Conservation (phyloP, 345 rosid species). For the Pseudoturritis turrita region DNA sequence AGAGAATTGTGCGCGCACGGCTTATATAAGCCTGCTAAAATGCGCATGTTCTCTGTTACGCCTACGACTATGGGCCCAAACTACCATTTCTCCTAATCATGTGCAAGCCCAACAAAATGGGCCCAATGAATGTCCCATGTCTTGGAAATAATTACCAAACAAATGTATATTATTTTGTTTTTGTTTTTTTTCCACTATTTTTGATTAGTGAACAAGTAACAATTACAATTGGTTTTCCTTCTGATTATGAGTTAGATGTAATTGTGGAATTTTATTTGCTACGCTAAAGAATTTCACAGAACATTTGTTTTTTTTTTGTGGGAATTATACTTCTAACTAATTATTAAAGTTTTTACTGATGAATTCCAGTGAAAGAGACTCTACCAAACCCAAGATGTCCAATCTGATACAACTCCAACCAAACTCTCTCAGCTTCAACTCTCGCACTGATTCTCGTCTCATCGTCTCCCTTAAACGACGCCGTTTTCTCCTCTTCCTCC, state of each 20-base stretch:
- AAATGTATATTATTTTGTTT: too few relatives aligned
- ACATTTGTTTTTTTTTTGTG: background rate
- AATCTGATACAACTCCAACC: slow-evolving; percentile 67
- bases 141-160: too few relatives aligned
- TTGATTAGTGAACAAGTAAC: too few relatives aligned
- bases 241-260: background rate
- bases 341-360: background rate
- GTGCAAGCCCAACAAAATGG: background rate
- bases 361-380: slow-evolving; percentile 61
- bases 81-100: background rate
- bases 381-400: slow-evolving; percentile 87
- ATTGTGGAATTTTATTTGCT: background rate
- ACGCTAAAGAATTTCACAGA: background rate
- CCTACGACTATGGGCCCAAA: too few relatives aligned
- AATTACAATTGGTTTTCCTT: too few relatives aligned
- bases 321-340: background rate
- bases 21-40: background rate
- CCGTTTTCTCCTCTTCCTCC: slow-evolving; percentile 15
- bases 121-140: slow-evolving; percentile 13
- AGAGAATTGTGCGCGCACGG: background rate
- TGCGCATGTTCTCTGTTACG: background rate
- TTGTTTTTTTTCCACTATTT: too few relatives aligned
- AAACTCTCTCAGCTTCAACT: slow-evolving; percentile 55
- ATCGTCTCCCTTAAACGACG: slow-evolving; percentile 30
- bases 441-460: slow-evolving; percentile 35